Conservation (phyloP, 163 green algal genomes). For the Chlorella variabilis region DNA sequence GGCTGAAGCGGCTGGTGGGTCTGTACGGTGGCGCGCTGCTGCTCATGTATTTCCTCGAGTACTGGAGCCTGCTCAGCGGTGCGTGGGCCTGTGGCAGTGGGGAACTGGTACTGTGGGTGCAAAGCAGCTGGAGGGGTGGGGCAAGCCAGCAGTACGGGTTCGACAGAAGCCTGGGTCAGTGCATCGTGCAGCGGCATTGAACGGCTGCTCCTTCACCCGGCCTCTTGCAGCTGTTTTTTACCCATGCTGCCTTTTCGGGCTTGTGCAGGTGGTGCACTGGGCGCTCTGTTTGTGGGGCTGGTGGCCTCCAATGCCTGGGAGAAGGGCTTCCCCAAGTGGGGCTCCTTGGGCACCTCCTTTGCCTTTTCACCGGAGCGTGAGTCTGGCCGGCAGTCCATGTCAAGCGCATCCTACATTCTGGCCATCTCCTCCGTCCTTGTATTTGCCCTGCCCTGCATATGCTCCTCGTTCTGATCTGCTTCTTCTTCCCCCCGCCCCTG, state of each 20-base stretch:
- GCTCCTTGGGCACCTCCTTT: slow-evolving; percentile 39
- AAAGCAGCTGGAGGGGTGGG: too few species aligned
- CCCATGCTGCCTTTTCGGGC: too few species aligned
- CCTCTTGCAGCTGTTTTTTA: too few species aligned
- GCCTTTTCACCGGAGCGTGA: slow-evolving; percentile 47
- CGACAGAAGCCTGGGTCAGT: too few species aligned
- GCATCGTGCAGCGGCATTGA: too few species aligned
- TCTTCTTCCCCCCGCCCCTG: background rate
- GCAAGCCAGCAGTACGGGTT: background rate
- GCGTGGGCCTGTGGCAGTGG: background rate
- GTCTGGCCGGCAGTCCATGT: background rate
- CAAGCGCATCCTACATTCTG: too few species aligned
- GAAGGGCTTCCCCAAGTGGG: slow-evolving; percentile 51
- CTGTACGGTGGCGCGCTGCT: slow-evolving; percentile 58
- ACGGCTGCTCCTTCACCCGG: too few species aligned
- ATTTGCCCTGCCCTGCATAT: background rate
- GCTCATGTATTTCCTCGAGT: slow-evolving; percentile 81
- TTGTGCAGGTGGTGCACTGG: slow-evolving; percentile 64
- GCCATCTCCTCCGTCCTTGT: background rate
- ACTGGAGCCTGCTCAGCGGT: slow-evolving; percentile 66
- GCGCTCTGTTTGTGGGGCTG: slow-evolving; percentile 65
- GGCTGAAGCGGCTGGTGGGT: slow-evolving; percentile 60
- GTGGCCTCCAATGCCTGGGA: slow-evolving; percentile 72
- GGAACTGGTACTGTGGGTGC: background rate
- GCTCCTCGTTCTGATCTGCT: background rate